Base-by-base conservation (phyloP, 2,329 filamentous ascomycete genomes). In the Chaetothyriales sp. region DNA sequence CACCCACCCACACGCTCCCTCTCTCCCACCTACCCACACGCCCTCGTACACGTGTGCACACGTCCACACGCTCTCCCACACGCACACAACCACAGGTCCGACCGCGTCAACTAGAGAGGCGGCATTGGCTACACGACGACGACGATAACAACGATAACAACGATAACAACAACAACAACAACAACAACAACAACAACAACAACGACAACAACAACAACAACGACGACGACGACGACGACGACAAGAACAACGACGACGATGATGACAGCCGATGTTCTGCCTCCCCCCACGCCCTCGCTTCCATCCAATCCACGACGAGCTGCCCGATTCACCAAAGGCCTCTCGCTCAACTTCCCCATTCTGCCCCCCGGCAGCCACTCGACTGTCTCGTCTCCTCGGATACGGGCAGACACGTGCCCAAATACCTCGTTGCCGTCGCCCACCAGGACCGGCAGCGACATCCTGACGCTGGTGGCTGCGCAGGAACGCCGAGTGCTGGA, bases 401-500 rank as follows among this genome's bases (percentile, higher is more conserved):
- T 13, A 5, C 15, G 33, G 33, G 33, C 33, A 5, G 33, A 40
- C 33, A 40, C 33, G 5, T 40, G 33, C 15, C 33, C 33, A 40
- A 40, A 15, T 40, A 2, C 33, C 10, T 66, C 66, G 61, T 13
- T 48, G 56, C 62, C 10, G 61, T 65, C 45, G 64, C 67, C 47
- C 61, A 63, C 62, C 18, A 68, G 71, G 40, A 80, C 83, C 55
- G 72, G 79, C 49, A 77, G 76, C 62, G 75, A 82, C 48, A 86
- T 95, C 62, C 82, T 98, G 58, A 89, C 88, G 55, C 85, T 89
- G 52, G 85, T 98, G 62, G 92, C 92, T 45, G 83, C 87, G 13
- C 89, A 97, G 69, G 92, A 98, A 70, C 78, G 92, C 52, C 82
- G 81, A 59, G 90, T 98, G 1, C 71, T 98, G 52, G 92, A 97